Conservation (phyloP, 1,284 basidiomycete species). For the Pyrrhoderma noxium region DNA sequence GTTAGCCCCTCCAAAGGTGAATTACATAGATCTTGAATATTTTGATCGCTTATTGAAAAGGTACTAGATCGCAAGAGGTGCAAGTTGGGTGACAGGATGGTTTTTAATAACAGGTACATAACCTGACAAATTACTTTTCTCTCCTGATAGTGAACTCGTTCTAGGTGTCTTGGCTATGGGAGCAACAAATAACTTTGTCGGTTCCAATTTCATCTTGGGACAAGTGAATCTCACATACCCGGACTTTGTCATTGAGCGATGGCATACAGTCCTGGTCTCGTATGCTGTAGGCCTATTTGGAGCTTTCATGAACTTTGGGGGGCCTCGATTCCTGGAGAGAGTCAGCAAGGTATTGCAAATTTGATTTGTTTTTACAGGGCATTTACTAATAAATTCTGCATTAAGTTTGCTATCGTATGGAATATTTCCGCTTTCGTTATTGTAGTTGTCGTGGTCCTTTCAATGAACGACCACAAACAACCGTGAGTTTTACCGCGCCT, state of each 20-base stretch:
- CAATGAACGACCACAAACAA: slow-evolving; percentile 14
- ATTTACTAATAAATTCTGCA: background rate
- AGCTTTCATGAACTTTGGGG: slow-evolving; percentile 9
- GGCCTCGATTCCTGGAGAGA: slow-evolving; percentile 13
- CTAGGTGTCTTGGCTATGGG: slow-evolving; percentile 17
- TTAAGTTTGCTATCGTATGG: slow-evolving; percentile 14
- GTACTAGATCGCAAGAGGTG: slow-evolving; percentile 9
- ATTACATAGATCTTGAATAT: background rate
- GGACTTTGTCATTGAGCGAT: slow-evolving; percentile 15
- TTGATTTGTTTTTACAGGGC: background rate
- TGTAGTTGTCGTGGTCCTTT: slow-evolving; percentile 12
- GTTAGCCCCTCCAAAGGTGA: slow-evolving; percentile 12
- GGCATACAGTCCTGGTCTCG: slow-evolving; percentile 15
- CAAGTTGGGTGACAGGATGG: slow-evolving; percentile 18
- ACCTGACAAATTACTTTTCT: background rate
- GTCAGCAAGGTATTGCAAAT: slow-evolving; percentile 8
- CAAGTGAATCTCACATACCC: slow-evolving; percentile 16
- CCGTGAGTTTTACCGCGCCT: slow-evolving; percentile 4
- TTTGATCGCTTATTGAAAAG: background rate
- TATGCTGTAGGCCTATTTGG: slow-evolving; percentile 13
- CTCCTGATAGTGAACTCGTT: no score
- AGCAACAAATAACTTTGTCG: slow-evolving; percentile 17
- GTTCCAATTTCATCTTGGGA: slow-evolving; percentile 16
- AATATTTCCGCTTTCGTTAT: slow-evolving; percentile 14
- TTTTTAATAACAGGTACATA: slow-evolving; percentile 12